Evolutionary conservation across 208 protist species (phyloP), one percentile per base, ranked within the genome.

Genomic region (Acanthamoeba polyphaga): DNA sequence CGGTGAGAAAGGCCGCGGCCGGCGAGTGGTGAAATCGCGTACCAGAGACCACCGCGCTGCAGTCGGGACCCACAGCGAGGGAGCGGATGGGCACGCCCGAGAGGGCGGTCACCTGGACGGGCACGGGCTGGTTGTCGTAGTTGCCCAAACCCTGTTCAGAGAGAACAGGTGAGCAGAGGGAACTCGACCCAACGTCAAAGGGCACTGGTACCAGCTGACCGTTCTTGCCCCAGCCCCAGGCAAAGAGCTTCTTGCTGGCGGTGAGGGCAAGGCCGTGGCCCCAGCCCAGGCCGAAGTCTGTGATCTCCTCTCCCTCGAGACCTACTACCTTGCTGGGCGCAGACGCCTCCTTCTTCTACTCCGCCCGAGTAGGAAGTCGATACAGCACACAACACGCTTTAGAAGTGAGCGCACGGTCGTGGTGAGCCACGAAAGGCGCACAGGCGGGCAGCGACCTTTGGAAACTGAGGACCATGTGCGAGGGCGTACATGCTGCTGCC

Each of bases 211-310:
- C 53, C 29, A 92, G 85, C 29, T 72, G 53, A 10, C 60, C 53
- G 34, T 92, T 74, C 27, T 72, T 74, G 62, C 85, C 53, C 85
- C 85, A 92, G 12, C 85, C 53, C 85, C 60, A 92, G 17, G 29
- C 62, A n/a, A 72, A 72, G 51, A 92, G 49, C 29, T 24, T 87
- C 78, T 60, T 60, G 15, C 24, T 32, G 38, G 12, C 13, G 38
- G 85, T 72, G 27, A 92, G 85, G 17, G 85, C 85, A 22, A 92
- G 62, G 58, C 85, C 85, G 34, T 92, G 85, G 32, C 85, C 85
- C 85, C 85, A 92, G 0, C 85, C 85, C 27, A 92, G 60, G 22
- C 4, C 58, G 12, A 92, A 46, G 62, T 92, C 85, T 12, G 29
- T 32, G 38, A 92, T 51, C 62, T 32, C 58, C 85, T 92, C 85